phyloP scores from a whole-genome alignment of 176 grass and related monocot genomes.

The Elaeis guineensis region DNA sequence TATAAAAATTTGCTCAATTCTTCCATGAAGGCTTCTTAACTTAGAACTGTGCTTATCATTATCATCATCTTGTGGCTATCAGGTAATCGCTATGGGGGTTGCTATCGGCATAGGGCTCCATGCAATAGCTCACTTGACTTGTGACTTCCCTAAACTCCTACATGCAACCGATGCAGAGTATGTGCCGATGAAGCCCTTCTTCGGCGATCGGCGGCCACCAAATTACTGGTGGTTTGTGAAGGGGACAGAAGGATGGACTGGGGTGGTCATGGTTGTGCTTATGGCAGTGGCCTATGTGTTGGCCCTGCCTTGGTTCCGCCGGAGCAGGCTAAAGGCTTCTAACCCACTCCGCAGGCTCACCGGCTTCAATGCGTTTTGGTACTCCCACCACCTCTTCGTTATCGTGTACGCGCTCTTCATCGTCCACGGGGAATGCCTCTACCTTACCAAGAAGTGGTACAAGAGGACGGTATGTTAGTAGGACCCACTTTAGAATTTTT shows the following conservation, averaged over 20 bases:
- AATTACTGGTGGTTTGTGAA: conserved; percentile 93
- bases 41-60: too few species aligned
- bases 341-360: conserved; percentile 49
- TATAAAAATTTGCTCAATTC: too few species aligned
- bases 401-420: conserved; percentile 58
- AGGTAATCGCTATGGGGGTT: conserved; percentile 54
- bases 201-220: conserved; percentile 38
- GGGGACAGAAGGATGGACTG: conserved; percentile 72
- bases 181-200: conserved; percentile 70
- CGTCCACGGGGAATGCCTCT: conserved; percentile 68
- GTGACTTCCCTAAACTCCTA: conserved; percentile 71
- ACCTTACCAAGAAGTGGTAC: conserved; percentile 76
- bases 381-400: conserved; percentile 92
- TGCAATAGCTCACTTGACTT: conserved; percentile 51
- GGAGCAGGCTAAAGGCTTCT: conserved; percentile 42
- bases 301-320: conserved; percentile 69
- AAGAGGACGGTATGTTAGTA: conserved; percentile 58
- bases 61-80: too few species aligned
- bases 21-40: too few species aligned
- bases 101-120: conserved; percentile 53
- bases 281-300: conserved; percentile 73
- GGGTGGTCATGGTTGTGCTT: conserved; percentile 61
- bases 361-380: conserved; percentile 96
- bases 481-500: too few species aligned
- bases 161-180: conserved; percentile 53